Percentiles rank a stretch among this genome's conserved stretches.
Conservation (phyloP, 2,329 filamentous ascomycete species). For the Diaporthe eres region DNA sequence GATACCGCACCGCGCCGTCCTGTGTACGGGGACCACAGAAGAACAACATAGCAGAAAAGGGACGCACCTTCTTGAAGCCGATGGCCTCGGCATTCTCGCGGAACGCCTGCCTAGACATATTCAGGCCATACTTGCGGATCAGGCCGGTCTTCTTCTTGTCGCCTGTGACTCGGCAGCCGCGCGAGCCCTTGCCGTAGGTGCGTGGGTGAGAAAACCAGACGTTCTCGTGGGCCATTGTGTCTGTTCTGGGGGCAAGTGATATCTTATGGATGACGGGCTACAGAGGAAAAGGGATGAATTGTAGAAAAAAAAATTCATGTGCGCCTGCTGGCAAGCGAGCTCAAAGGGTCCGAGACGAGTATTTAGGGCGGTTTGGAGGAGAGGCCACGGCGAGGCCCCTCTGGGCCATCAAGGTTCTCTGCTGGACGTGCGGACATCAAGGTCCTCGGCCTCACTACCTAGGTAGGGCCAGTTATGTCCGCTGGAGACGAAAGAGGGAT, state of each 20-base stretch:
- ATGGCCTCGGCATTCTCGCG: constrained; percentile 64
- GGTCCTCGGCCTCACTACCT: constrained; percentile 3
- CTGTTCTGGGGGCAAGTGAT: background rate
- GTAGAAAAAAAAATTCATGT: background rate
- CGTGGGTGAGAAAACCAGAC: constrained; percentile 89
- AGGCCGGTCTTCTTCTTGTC: constrained; percentile 86
- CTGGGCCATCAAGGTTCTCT: constrained; percentile 14
- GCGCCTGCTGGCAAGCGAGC: background rate
- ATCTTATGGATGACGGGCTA: background rate
- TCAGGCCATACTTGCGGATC: constrained; percentile 88
- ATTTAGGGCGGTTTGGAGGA: background rate
- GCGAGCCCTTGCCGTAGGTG: constrained; percentile 84
- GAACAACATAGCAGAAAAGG: background rate
- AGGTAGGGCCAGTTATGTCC: background rate
- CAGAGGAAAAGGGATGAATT: background rate
- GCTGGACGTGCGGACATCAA: background rate
- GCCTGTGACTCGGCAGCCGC: constrained; percentile 62
- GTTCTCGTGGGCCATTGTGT: constrained; percentile 69
- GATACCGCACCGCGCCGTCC: background rate
- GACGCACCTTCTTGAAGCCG: constrained; percentile 62
- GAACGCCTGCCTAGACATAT: constrained; percentile 70
- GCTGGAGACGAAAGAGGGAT: background rate
- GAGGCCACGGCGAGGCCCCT: background rate
- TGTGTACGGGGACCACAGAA: background rate
- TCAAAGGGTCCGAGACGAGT: background rate